Conservation (phyloP, 257 asterid species). For the Galeopsis tetrahit region DNA sequence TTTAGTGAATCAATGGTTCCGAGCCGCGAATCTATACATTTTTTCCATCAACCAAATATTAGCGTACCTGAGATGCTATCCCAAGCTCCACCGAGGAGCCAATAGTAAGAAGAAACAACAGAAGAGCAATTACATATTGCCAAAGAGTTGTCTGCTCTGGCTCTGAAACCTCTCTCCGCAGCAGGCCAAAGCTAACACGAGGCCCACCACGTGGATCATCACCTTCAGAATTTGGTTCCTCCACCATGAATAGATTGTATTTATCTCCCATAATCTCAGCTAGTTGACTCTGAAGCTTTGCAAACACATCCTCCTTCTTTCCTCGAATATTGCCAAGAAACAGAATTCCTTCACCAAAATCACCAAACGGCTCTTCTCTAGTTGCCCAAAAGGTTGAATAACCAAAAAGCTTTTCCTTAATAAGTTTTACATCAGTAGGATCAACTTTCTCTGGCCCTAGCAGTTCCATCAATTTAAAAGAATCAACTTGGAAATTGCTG, state of each 20-base stretch:
- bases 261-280: constrained; percentile 81
- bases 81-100: constrained; percentile 96
- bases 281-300: constrained; percentile 78
- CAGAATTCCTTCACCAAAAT: constrained; percentile 86
- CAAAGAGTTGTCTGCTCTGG: constrained; percentile 91
- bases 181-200: constrained; percentile 94
- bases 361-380: constrained; percentile 90
- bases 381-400: constrained; percentile 96
- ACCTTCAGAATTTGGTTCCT: constrained; percentile 93
- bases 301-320: constrained; percentile 75
- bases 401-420: constrained; percentile 89
- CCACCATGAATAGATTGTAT: constrained; percentile 92
- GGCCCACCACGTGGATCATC: constrained; percentile 97
- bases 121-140: constrained; percentile 91
- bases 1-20: constrained; percentile 12
- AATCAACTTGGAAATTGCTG: constrained; percentile 85
- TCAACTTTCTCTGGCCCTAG: constrained; percentile 96
- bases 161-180: constrained; percentile 91
- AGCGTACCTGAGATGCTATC: constrained; percentile 84
- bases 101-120: constrained; percentile 80
- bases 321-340: constrained; percentile 94
- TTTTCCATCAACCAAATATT: constrained; percentile 30
- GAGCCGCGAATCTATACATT: constrained; percentile 1
- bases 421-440: constrained; percentile 74
- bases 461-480: constrained; percentile 89